Evolutionary conservation across 1,284 basidiomycete genomes (phyloP).

Genomic region (Sanghuangporus baumii): DNA sequence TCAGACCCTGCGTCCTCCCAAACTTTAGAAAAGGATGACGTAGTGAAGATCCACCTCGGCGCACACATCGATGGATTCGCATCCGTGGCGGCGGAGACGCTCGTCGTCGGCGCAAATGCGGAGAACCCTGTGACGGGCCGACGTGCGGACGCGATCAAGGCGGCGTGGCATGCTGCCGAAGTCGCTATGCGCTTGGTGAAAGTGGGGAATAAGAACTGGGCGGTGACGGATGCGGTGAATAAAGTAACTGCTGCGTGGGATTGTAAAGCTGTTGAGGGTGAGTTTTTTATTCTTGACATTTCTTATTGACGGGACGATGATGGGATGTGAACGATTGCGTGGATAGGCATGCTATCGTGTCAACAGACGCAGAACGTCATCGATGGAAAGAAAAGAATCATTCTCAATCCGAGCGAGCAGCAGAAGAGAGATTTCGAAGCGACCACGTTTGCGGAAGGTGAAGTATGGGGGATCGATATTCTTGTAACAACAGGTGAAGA

Average conservation of each 20-base stretch:
- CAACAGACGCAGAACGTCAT: constrained; percentile 91
- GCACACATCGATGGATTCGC: constrained; percentile 97
- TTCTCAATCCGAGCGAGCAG: constrained; percentile 80
- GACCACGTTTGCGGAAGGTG: constrained; percentile 84
- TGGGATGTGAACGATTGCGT: background rate
- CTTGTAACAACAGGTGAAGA: constrained; percentile 85
- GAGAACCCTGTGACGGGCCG: constrained; percentile 76
- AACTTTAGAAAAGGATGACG: constrained; percentile 79
- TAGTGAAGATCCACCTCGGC: constrained; percentile 94
- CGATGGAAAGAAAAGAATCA: constrained; percentile 95
- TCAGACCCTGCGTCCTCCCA: constrained; percentile 66
- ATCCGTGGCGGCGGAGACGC: constrained; percentile 85
- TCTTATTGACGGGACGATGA: background rate
- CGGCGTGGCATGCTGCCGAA: constrained; percentile 91
- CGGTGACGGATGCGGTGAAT: constrained; percentile 83
- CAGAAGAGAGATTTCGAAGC: constrained; percentile 85
- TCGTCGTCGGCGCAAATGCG: constrained; percentile 76
- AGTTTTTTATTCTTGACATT: constrained; percentile 26
- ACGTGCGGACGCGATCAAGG: constrained; percentile 87
- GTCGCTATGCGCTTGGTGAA: constrained; percentile 84
- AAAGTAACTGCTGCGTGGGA: constrained; percentile 71
- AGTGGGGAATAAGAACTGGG: constrained; percentile 92
- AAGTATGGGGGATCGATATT: constrained; percentile 96
- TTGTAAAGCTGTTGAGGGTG: constrained; percentile 89
- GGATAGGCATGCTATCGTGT: constrained; percentile 81